Evolutionary conservation across 1,284 basidiomycete species (phyloP), one percentile per base, ranked within the genome.

Genomic region (Spongiforma sp.): DNA sequence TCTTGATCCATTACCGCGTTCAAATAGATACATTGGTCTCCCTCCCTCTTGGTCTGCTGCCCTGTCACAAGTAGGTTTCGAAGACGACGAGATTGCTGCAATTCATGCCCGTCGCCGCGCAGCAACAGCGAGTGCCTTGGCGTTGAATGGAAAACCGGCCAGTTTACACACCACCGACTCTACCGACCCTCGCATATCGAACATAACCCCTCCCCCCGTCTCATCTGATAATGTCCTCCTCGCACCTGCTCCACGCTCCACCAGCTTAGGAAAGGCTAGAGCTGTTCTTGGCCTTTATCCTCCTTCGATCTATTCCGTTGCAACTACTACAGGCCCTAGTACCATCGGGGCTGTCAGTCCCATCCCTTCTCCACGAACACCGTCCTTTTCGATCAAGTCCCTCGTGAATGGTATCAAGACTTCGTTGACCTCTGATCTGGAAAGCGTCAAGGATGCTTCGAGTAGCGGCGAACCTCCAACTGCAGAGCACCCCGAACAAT

Each of bases 1-100:
- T 12, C 28, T 7, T 34, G 12, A 37, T 17, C 37, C 21, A 24
- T 28, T 14, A 50, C 53, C 50, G 36, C 32, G 37, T 53, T 28
- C 63, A 36, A 62, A 54, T 66, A 91, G 89, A 56, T 87, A 87
- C 67, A 74, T 80, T 26, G 89, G 90, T n/a, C 77, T 93, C 17
- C 91, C 91, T 1, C 89, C 90, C 1, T 87, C 88, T 5, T 93
- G 91, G 91, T 82, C 86, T 3, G 78, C 84, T 8, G 85, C 85
- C 2, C 78, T 92, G 12, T 78, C 81, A 0, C 80, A 84, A 30
- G 85, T 84, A 15, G 90, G 90, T 0, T 89, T 89, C 68, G 80
- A 83, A 11, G 83, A 87, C 33, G 87, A 88, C n/a, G 89, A 91
- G 73, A 90, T 92, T 39, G 81, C 83, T 0, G 82, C 82, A 9